Percentiles rank a stretch among this genome's conserved stretches.
Evolutionary conservation across 176 grass and related monocot genomes (phyloP).

Genomic region (Juncus effusus): DNA sequence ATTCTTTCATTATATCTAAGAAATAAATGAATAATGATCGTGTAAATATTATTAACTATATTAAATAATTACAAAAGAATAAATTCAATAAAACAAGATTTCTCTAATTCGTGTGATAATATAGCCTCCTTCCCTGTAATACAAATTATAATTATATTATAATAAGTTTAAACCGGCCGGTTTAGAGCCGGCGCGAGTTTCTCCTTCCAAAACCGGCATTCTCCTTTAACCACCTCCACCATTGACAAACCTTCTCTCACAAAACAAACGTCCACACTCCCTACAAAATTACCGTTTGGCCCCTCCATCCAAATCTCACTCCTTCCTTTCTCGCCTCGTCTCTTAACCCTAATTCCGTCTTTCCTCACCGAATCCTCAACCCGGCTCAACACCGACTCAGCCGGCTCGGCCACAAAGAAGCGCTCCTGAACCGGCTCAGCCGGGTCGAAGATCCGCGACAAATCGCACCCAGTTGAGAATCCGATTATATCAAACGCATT

Average conservation of each 20-base stretch:
- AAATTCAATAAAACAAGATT: no score
- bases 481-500: slow-evolving; percentile 83
- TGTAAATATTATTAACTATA: no score
- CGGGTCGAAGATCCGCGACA: slow-evolving; percentile 48
- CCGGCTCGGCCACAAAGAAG: slow-evolving; percentile 37
- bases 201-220: slow-evolving; percentile 50
- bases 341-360: slow-evolving; percentile 28
- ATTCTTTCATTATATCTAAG: no score
- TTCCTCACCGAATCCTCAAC: slow-evolving; percentile 26
- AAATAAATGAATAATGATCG: no score
- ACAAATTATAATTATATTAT: no score
- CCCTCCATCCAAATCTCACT: slow-evolving; percentile 33
- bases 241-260: slow-evolving; percentile 42
- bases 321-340: slow-evolving; percentile 27
- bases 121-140: no score
- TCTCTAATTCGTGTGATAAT: no score
- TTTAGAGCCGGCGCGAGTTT: slow-evolving; percentile 43
- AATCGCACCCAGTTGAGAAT: slow-evolving; percentile 56
- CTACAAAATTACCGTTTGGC: slow-evolving; percentile 43
- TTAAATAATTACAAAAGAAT: no score
- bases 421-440: slow-evolving; percentile 36
- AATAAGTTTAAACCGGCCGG: slow-evolving; percentile 18
- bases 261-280: slow-evolving; percentile 38
- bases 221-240: slow-evolving; percentile 54
- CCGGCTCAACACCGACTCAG: slow-evolving; percentile 26